Conservation (phyloP, 306 rosid genomes). For the Vachellia collinsii region DNA sequence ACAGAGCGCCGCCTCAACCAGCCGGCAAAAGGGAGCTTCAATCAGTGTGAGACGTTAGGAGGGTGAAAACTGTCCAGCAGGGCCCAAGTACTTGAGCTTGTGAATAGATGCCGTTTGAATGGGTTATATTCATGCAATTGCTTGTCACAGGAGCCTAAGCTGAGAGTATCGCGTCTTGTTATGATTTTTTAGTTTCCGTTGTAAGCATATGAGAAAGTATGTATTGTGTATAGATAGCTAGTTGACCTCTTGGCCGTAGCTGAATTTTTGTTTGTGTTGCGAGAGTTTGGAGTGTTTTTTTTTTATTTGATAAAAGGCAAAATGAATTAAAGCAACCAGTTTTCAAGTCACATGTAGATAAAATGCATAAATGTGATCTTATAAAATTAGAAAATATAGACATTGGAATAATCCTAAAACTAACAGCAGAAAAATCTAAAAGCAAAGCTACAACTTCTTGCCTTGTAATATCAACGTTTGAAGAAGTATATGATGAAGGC, state of each 20-base stretch:
- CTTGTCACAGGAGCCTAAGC: not conserved
- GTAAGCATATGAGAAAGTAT: not conserved
- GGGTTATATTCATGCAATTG: not conserved
- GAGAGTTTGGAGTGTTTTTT: no score
- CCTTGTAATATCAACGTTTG: no score
- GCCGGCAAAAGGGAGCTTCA: slow-evolving; percentile 44
- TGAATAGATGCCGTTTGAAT: slow-evolving; percentile 16
- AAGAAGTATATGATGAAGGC: no score
- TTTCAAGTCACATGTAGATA: no score
- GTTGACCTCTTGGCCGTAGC: not conserved
- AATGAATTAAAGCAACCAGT: no score
- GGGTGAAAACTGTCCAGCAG: not conserved
- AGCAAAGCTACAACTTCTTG: no score
- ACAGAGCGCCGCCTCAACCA: slow-evolving; percentile 39
- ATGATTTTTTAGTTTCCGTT: not conserved
- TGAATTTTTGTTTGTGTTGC: no score
- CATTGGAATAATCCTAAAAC: no score
- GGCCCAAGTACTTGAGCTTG: not conserved
- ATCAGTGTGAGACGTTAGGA: slow-evolving; percentile 43
- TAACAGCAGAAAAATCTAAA: no score
- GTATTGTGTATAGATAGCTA: not conserved
- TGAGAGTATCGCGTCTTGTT: not conserved
- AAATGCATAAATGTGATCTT: no score
- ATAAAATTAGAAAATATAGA: no score
- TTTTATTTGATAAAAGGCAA: no score